A percentile compares a stretch with the other conserved stretches of the same genome.
phyloP scores from a whole-genome alignment of 805 yeast species.

The Candida endomychidarum region DNA sequence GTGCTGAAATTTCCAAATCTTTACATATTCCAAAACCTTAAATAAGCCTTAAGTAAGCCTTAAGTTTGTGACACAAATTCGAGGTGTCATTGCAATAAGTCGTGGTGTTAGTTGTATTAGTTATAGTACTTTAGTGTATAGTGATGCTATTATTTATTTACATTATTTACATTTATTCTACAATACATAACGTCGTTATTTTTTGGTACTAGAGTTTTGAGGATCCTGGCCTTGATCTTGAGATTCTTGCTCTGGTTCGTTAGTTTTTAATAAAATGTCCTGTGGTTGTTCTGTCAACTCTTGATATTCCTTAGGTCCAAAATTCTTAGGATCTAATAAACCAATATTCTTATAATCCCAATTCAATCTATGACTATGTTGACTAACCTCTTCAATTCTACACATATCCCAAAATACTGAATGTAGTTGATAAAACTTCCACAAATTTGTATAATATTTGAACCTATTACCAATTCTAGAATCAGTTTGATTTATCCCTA shows the following conservation, averaged over 20 bases:
- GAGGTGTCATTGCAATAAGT: no score
- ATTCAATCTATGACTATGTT: constrained; percentile 27
- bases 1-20: constrained; percentile 88
- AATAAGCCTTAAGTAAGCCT: no score
- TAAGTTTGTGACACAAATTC: no score
- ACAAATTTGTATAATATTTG: constrained; percentile 8
- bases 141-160: no score
- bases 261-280: no score
- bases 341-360: constrained; percentile 29
- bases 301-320: constrained; percentile 24
- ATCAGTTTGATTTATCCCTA: constrained; percentile 15
- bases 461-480: constrained; percentile 5
- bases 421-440: constrained; percentile 30
- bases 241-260: no score
- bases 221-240: no score
- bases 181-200: no score
- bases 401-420: constrained; percentile 40
- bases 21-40: constrained; percentile 84
- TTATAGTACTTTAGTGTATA: no score
- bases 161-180: no score
- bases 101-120: no score
- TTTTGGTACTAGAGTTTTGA: no score
- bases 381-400: constrained; percentile 27
- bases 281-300: constrained; percentile 20
- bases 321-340: constrained; percentile 39